Evolutionary conservation across 1,284 basidiomycete genomes (phyloP).

Genomic region (Mycosarcoma mackinlayi): DNA sequence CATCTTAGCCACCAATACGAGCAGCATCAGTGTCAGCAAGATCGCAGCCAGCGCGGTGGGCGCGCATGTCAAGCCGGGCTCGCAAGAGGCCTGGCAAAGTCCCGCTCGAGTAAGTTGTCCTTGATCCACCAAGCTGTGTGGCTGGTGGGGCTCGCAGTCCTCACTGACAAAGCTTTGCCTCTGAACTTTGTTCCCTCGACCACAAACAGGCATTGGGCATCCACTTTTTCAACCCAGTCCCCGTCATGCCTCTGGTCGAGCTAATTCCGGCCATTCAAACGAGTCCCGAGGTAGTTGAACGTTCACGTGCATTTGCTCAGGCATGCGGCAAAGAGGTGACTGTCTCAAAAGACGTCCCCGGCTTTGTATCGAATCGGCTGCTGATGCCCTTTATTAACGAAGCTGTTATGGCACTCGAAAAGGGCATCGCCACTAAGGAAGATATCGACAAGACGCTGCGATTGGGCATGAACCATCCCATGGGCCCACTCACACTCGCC

Average conservation of each 20-base stretch:
- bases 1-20: constrained; percentile 92
- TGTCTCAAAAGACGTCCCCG: constrained; percentile 81
- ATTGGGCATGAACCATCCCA: constrained; percentile 94
- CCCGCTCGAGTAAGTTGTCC: constrained; percentile 41
- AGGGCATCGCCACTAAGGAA: constrained; percentile 88
- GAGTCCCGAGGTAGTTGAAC: constrained; percentile 77
- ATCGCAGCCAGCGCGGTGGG: constrained; percentile 75
- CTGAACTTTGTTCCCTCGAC: background rate
- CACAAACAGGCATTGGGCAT: constrained; percentile 72
- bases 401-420: constrained; percentile 91
- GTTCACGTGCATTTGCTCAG: constrained; percentile 83
- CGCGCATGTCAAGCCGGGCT: constrained; percentile 46
- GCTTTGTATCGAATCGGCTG: constrained; percentile 73
- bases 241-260: constrained; percentile 85
- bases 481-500: constrained; percentile 74
- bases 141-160: too few species aligned
- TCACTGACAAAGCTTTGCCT: background rate
- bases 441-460: constrained; percentile 95
- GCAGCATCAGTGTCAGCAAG: constrained; percentile 92
- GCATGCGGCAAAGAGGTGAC: constrained; percentile 81
- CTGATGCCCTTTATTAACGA: constrained; percentile 92
- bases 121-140: too few species aligned
- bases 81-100: constrained; percentile 49
- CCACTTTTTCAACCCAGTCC: constrained; percentile 89
- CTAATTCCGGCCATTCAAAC: constrained; percentile 94